Conservation (phyloP, 78 protist genomes). For the Tieghemostelium lacteum region DNA sequence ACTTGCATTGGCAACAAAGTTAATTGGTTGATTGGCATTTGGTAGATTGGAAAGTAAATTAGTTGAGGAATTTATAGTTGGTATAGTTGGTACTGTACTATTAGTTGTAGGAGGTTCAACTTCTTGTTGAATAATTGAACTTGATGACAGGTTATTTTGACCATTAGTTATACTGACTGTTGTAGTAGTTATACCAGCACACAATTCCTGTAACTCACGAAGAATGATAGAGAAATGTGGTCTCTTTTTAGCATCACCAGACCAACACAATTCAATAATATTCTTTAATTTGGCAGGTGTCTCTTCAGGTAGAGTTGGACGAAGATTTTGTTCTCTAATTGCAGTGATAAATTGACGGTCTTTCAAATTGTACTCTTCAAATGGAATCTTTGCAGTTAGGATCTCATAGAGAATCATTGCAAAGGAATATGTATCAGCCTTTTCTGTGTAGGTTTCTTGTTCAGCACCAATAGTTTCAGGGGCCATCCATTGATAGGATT, state of each 20-base stretch:
- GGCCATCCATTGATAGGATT: conserved; percentile 77
- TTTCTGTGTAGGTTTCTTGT: conserved; percentile 72
- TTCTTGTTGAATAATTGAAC: conserved; percentile 8
- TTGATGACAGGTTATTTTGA: not conserved
- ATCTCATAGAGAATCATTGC: conserved; percentile 73
- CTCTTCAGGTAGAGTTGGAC: conserved; percentile 69
- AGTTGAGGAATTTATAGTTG: not conserved
- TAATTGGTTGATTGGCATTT: conserved; percentile 35
- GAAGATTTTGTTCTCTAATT: conserved; percentile 63
- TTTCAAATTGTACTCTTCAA: conserved; percentile 46
- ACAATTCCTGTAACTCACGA: conserved; percentile 34
- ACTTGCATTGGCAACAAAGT: conserved; percentile 17
- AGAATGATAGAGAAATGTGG: conserved; percentile 33
- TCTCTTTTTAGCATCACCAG: conserved; percentile 59
- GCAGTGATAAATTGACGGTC: conserved; percentile 58
- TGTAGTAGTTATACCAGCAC: conserved; percentile 15
- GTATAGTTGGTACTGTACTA: not conserved
- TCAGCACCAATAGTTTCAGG: conserved; percentile 82
- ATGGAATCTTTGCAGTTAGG: conserved; percentile 49
- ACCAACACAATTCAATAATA: conserved; percentile 65
- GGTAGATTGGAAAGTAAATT: not conserved
- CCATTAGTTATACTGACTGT: not conserved
- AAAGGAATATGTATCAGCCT: conserved; percentile 75
- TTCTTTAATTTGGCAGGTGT: conserved; percentile 27
- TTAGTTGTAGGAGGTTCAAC: not conserved